Base-by-base conservation (phyloP, 163 green algal species). In the Trebouxiophyceae sp. region DNA sequence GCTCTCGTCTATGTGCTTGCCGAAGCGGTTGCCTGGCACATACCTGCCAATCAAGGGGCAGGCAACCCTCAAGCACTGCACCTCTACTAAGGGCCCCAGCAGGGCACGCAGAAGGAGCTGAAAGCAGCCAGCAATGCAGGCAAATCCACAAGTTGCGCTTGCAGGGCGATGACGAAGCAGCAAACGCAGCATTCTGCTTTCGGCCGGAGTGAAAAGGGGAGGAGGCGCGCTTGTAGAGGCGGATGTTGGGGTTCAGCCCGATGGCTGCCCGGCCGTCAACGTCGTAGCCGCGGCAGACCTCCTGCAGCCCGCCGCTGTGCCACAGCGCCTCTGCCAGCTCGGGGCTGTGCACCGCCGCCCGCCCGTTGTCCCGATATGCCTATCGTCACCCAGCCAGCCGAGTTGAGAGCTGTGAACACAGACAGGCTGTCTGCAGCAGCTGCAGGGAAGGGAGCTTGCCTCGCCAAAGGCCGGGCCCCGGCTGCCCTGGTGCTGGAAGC, bases 1-100 rank as follows among this genome's bases (percentile, higher is more conserved):
- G 39, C 65, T 80, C 29, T 93, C 87, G 47, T 93, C 87, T 8
- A 94, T 73, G 71, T 94, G 87, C 61, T 68, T 78, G 5, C 87
- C 85, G 75, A 92, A 93, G 30, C 68, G 67, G 60, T 93, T 80
- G 0, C 83, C 80, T 6, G 34, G n/a, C 26, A 12, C 31, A 63
- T 93, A 93, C 47, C 81, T 84, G 63, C 2, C n/a, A n/a, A n/a
- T n/a, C n/a, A n/a, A n/a, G n/a, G n/a, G n/a, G n/a, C n/a, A n/a
- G n/a, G n/a, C n/a, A n/a, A n/a, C n/a, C n/a, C n/a, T n/a, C n/a
- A n/a, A n/a, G n/a, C n/a, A n/a, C n/a, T n/a, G n/a, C n/a, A n/a
- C n/a, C n/a, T n/a, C n/a, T n/a, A n/a, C n/a, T n/a, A n/a, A n/a
- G n/a, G n/a, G n/a, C n/a, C n/a, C n/a, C n/a, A n/a, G n/a, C n/a